These are phyloP conservation scores for Ophiostoma himal-ulmi DNA, from an alignment of 2,329 filamentous ascomycete genomes.

Conservation along the genomic window DNA sequence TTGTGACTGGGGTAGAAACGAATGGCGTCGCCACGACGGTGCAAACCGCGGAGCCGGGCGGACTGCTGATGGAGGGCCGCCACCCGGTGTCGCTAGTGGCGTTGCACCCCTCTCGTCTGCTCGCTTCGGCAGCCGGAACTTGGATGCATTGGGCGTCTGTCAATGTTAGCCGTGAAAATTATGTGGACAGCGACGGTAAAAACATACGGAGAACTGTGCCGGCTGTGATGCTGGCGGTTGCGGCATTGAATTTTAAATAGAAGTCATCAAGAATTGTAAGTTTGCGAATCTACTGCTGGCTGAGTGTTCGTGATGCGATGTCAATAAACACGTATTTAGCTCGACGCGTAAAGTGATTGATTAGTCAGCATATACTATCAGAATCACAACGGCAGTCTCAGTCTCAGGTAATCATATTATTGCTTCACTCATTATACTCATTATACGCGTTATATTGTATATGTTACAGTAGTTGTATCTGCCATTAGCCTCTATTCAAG, in stretches of 20 bases:
- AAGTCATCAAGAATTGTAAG: neutral
- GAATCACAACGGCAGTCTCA: too few relatives aligned
- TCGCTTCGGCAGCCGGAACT: slow-evolving; percentile 5
- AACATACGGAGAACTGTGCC: slow-evolving; percentile 15
- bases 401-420: too few relatives aligned
- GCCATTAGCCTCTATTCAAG: slow-evolving; percentile 60
- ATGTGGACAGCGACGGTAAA: too few relatives aligned
- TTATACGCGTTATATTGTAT: neutral
- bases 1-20: slow-evolving; percentile 3
- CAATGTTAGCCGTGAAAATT: neutral
- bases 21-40: slow-evolving; percentile 16
- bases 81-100: neutral
- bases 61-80: slow-evolving; percentile 4
- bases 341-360: neutral
- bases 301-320: slow-evolving; percentile 3
- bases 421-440: neutral
- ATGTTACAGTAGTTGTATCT: neutral
- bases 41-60: slow-evolving; percentile 21
- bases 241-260: neutral
- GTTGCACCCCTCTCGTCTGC: neutral
- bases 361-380: neutral
- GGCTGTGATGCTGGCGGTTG: slow-evolving; percentile 15
- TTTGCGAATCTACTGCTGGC: too few relatives aligned
- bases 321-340: neutral
- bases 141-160: slow-evolving; percentile 14